A percentile compares a stretch with the other conserved stretches of the same genome.
Conservation (phyloP, 2,329 filamentous ascomycete genomes). For the Furcasterigmium furcatum region DNA sequence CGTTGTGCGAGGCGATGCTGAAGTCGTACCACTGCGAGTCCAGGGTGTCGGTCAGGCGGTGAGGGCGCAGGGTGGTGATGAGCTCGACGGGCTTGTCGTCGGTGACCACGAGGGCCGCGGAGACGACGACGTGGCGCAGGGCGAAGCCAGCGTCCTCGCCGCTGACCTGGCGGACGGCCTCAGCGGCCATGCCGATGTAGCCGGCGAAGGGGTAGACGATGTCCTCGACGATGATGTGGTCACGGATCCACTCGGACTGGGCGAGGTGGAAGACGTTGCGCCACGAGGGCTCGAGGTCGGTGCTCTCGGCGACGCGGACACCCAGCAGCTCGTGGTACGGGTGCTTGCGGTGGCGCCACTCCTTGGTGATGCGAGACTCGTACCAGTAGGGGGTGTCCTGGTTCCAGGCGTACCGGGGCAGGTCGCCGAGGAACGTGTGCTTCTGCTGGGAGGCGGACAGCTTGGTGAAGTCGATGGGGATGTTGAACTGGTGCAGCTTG, state of each 20-base stretch:
- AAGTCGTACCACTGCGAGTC: slow-evolving; percentile 52
- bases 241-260: slow-evolving; percentile 53
- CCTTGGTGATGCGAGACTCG: slow-evolving; percentile 39
- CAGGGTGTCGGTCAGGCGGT: slow-evolving; percentile 35
- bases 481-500: slow-evolving; percentile 45
- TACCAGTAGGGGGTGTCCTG: slow-evolving; percentile 43
- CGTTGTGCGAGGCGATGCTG: slow-evolving; percentile 46
- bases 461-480: slow-evolving; percentile 30
- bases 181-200: slow-evolving; percentile 47
- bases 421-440: slow-evolving; percentile 24
- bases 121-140: slow-evolving; percentile 42
- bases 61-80: slow-evolving; percentile 40
- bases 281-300: slow-evolving; percentile 44
- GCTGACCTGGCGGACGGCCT: slow-evolving; percentile 36
- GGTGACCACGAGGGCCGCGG: slow-evolving; percentile 41
- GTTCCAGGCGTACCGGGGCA: slow-evolving; percentile 46
- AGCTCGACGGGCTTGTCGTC: slow-evolving; percentile 45
- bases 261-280: slow-evolving; percentile 42
- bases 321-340: slow-evolving; percentile 44
- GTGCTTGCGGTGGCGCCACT: slow-evolving; percentile 35
- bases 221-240: slow-evolving; percentile 55
- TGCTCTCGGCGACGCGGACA: slow-evolving; percentile 37
- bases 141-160: slow-evolving; percentile 10
- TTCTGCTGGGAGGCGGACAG: slow-evolving; percentile 19
- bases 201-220: slow-evolving; percentile 54